Conservation (phyloP, 2,329 filamentous ascomycete genomes). For the Chalaropsis thielavioides region DNA sequence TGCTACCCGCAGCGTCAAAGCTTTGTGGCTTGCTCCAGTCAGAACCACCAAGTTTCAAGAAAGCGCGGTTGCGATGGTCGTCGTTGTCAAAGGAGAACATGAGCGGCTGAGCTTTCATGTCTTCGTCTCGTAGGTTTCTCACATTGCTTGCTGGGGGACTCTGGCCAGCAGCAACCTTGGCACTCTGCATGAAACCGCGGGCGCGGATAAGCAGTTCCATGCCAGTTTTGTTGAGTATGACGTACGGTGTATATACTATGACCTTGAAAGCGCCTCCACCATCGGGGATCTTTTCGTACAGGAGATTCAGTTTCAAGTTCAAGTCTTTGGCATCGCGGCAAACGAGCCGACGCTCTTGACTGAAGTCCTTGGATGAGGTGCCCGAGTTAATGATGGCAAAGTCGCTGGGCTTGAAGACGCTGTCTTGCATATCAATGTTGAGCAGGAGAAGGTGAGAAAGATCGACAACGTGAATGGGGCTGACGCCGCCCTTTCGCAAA, state of each 20-base stretch:
- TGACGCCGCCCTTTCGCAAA: slow-evolving; percentile 86
- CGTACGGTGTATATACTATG: slow-evolving; percentile 86
- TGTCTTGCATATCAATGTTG: slow-evolving; percentile 94
- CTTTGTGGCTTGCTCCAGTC: slow-evolving; percentile 95
- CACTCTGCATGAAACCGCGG: slow-evolving; percentile 74
- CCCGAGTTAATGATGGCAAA: slow-evolving; percentile 95
- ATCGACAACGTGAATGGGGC: slow-evolving; percentile 93
- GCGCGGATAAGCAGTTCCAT: slow-evolving; percentile 75
- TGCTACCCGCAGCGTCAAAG: slow-evolving; percentile 94
- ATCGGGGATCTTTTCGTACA: slow-evolving; percentile 81
- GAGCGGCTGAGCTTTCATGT: slow-evolving; percentile 51
- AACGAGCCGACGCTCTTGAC: slow-evolving; percentile 60
- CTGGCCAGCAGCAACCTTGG: slow-evolving; percentile 72
- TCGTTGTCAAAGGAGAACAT: slow-evolving; percentile 92
- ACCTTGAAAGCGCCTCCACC: slow-evolving; percentile 94
- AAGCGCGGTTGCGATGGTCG: slow-evolving; percentile 78
- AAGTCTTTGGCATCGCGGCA: slow-evolving; percentile 77
- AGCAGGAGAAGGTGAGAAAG: slow-evolving; percentile 83
- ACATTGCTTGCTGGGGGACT: slow-evolving; percentile 26
- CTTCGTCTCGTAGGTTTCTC: slow-evolving; percentile 3
- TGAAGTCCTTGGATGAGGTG: slow-evolving; percentile 64
- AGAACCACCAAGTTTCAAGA: slow-evolving; percentile 78
- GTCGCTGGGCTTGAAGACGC: slow-evolving; percentile 83
- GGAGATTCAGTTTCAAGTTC: slow-evolving; percentile 65
- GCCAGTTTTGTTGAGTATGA: slow-evolving; percentile 89